phyloP scores from a whole-genome alignment of 176 grass and related monocot genomes.

The Eragrostis nindensis region DNA sequence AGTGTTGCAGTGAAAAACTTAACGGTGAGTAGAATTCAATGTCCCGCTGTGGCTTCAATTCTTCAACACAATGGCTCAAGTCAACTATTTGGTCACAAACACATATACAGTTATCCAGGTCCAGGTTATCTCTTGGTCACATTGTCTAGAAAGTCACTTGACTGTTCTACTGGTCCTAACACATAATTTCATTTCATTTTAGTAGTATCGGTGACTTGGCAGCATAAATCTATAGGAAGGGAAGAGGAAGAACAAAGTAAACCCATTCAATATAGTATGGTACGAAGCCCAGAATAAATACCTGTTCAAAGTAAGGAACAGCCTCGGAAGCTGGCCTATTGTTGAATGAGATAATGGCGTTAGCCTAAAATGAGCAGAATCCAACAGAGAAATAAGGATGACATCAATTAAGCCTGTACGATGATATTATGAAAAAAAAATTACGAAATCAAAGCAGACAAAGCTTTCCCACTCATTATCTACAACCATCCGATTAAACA shows the following conservation, averaged over 20 bases:
- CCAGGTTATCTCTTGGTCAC: background rate
- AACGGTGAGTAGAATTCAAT: background rate
- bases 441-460: background rate
- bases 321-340: constrained; percentile 84
- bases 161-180: background rate
- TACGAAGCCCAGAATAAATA: constrained; percentile 33
- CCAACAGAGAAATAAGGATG: constrained; percentile 26
- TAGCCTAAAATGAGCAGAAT: constrained; percentile 71
- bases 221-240: background rate
- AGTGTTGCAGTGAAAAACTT: background rate
- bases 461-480: background rate
- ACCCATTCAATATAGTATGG: constrained; percentile 5
- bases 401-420: background rate
- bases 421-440: background rate
- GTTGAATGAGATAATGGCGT: constrained; percentile 94
- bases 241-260: background rate
- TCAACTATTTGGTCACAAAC: background rate
- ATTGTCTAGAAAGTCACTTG: constrained; percentile 3
- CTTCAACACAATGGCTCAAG: background rate
- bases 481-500: background rate
- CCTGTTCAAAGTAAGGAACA: constrained; percentile 98
- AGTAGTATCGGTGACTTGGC: constrained; percentile 4
- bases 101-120: background rate
- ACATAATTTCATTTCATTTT: constrained; percentile 11
- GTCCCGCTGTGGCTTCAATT: background rate